Evolutionary conservation across 306 rosid species (phyloP).

Genomic region (Ammopiptanthus mongolicus): DNA sequence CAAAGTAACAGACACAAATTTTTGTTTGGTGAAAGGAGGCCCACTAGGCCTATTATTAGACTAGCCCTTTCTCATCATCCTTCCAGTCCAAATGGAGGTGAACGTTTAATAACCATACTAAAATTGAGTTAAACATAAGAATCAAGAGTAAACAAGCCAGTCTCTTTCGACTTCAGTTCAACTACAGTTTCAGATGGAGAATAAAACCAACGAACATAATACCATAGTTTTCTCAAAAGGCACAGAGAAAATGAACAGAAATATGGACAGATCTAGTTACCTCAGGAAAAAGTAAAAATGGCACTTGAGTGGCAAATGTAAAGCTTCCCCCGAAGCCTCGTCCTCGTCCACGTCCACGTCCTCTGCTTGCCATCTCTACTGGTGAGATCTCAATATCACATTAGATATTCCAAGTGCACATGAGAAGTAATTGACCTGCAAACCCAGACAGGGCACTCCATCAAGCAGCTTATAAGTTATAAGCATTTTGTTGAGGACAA

Average conservation of each 20-base stretch:
- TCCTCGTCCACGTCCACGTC: slow-evolving; percentile 28
- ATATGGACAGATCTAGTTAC: not conserved
- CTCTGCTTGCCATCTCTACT: slow-evolving; percentile 29
- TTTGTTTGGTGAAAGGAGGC: not conserved
- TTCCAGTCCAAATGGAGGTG: not conserved
- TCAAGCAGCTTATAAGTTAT: not conserved
- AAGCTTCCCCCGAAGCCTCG: not conserved
- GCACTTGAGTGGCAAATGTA: not conserved
- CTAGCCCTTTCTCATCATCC: not conserved
- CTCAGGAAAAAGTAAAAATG: slow-evolving; percentile 35
- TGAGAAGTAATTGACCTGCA: not conserved
- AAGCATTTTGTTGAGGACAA: not conserved
- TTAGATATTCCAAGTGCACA: not conserved
- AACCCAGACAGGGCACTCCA: not conserved
- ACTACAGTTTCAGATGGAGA: not conserved
- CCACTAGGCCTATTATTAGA: not conserved
- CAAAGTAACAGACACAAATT: not conserved
- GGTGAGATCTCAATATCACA: not conserved
- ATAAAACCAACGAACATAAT: not conserved
- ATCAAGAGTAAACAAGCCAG: not conserved
- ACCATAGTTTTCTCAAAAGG: not conserved
- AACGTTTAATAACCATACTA: not conserved
- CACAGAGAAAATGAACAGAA: not conserved
- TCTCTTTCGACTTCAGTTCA: not conserved
- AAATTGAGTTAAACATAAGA: not conserved